Base-by-base conservation (phyloP, 768 basidiomycete genomes). In the Psilocybe cyanescens region DNA sequence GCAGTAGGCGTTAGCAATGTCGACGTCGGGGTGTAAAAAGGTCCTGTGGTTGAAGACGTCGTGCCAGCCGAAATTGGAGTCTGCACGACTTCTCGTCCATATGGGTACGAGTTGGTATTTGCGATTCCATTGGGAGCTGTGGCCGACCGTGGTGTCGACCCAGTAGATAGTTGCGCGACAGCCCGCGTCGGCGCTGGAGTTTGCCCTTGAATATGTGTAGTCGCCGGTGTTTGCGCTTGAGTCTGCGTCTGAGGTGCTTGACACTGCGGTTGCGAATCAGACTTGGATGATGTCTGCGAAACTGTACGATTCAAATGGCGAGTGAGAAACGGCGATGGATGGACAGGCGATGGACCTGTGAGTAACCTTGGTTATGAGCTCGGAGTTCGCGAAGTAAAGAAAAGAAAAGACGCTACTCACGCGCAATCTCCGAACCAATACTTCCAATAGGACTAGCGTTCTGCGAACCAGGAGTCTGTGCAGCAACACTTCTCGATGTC, bases 231-330 rank as follows among this genome's bases (percentile, higher is more conserved):
- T 30, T 51, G 57, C 5, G 53, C 19, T 30, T 54, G 61, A 51
- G 51, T 19, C 31, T 51, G 57, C 9, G 53, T 31, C 41, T 54
- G 61, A 47, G 60, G 31, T 14, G 19, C 41, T 30, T 63, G 60
- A 8, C 45, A 48, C 17, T 68, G 69, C 9, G 55, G 46, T 5
- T 67, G 63, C 1, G 67, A 66, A 58, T 87, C 83, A 1, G 85
- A 87, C 47, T 81, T 81, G 14, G 86, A 86, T 1, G 89, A 90
- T 1, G 82, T 83, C 60, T 88, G 80, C 28, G 87, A 89, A 46
- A 83, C 76, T 4, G 89, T 86, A 35, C 89, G 79, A 67, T 89
- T 91, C 59, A 90, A 72, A 11, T 84, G 86, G 2, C 90, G 83
- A 5, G 83, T 79, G 48, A 91, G 77, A 68, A 91, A 91, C 0